Percentiles rank a stretch among this genome's conserved stretches.
These are phyloP conservation scores for Diatrype stigma DNA, from an alignment of 2,329 filamentous ascomycete species.

Conservation along the genomic window DNA sequence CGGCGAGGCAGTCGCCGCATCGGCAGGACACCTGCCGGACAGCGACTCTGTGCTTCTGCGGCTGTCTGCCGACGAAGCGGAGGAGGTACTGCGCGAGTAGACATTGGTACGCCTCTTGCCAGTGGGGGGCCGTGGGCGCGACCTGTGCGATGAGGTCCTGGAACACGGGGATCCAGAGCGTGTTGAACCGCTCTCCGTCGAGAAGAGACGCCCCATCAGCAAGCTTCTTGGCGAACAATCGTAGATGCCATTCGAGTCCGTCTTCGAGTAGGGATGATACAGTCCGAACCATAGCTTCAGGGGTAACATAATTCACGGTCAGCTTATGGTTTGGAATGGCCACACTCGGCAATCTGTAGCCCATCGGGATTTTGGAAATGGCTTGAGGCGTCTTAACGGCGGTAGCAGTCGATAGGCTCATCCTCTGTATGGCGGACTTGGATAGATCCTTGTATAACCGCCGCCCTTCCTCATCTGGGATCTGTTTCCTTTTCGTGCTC, in stretches of 20 bases:
- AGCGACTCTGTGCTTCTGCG: slow-evolving; percentile 2
- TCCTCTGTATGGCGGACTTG: neutral
- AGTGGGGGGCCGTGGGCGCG: slow-evolving; percentile 10
- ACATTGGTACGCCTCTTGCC: slow-evolving; percentile 19
- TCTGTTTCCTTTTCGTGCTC: slow-evolving; percentile 5
- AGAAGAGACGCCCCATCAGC: slow-evolving; percentile 10
- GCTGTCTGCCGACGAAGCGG: slow-evolving; percentile 16
- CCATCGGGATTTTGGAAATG: neutral
- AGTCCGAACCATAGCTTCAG: slow-evolving; percentile 7
- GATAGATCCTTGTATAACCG: slow-evolving; percentile 11
- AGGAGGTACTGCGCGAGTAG: slow-evolving; percentile 18
- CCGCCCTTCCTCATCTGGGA: slow-evolving; percentile 3
- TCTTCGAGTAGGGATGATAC: slow-evolving; percentile 12
- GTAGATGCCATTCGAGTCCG: slow-evolving; percentile 11
- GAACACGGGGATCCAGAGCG: slow-evolving; percentile 29
- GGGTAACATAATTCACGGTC: neutral
- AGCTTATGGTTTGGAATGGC: neutral
- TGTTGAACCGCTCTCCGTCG: slow-evolving; percentile 10
- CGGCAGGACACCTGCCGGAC: slow-evolving; percentile 10
- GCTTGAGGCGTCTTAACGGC: neutral
- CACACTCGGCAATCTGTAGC: neutral
- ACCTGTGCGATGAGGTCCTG: slow-evolving; percentile 10
- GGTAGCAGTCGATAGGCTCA: slow-evolving; percentile 3
- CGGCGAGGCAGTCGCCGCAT: slow-evolving; percentile 19
- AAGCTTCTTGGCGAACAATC: slow-evolving; percentile 16